Evolutionary conservation across 2,329 filamentous ascomycete species (phyloP).

Genomic region (Fusarium paranaense): DNA sequence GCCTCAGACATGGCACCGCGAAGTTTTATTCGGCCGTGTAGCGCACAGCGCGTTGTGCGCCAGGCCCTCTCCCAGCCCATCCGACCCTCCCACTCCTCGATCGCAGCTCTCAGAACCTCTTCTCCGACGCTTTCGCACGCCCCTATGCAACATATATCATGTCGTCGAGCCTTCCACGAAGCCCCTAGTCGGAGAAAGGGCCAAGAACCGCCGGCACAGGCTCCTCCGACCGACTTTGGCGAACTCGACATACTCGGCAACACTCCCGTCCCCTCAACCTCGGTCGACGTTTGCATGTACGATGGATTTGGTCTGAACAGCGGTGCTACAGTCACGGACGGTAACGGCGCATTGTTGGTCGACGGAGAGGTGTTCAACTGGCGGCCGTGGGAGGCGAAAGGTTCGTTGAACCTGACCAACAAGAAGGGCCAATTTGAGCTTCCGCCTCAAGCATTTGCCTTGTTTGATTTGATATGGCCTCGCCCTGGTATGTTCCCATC

Average conservation of each 20-base stretch:
- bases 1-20: slow-evolving; percentile 36
- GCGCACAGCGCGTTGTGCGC: slow-evolving; percentile 36
- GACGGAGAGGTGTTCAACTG: slow-evolving; percentile 90
- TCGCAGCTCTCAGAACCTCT: slow-evolving; percentile 23
- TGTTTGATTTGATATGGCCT: slow-evolving; percentile 85
- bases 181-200: slow-evolving; percentile 28
- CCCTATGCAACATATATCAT: neutral
- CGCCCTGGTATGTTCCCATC: slow-evolving; percentile 76
- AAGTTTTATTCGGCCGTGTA: slow-evolving; percentile 33
- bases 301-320: slow-evolving; percentile 91
- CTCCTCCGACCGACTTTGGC: slow-evolving; percentile 71
- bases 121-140: neutral
- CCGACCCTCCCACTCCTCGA: slow-evolving; percentile 20
- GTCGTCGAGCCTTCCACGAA: slow-evolving; percentile 37
- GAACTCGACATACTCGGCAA: slow-evolving; percentile 83
- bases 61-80: slow-evolving; percentile 29
- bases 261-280: slow-evolving; percentile 81
- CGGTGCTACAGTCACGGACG: slow-evolving; percentile 76
- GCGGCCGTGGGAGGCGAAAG: slow-evolving; percentile 78
- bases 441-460: slow-evolving; percentile 74
- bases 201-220: slow-evolving; percentile 44
- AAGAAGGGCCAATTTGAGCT: slow-evolving; percentile 85
- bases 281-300: slow-evolving; percentile 82
- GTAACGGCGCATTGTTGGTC: slow-evolving; percentile 81
- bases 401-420: slow-evolving; percentile 71